Evolutionary conservation across 805 yeast species (phyloP), one percentile per base, ranked within the genome.

Genomic region (Tetrapisispora nanseiensis): DNA sequence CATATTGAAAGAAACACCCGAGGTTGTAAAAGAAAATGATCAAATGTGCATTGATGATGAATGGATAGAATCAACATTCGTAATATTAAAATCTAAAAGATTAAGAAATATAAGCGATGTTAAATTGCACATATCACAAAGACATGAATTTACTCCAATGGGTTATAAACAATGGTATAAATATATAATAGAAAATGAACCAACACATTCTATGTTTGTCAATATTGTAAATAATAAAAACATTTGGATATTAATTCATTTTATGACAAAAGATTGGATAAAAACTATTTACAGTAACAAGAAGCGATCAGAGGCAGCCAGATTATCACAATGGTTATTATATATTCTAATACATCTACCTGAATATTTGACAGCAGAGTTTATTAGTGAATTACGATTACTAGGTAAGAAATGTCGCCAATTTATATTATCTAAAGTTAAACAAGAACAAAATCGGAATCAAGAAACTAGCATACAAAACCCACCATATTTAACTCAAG

Each of bases 91-190:
- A 16, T 29, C 39, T 10, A 40, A 38, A 6, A 43, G 48, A n/a
- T 42, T 54, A 18, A 43, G 42, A 18, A 45, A 42, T n/a, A 22
- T 55, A 11, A 45, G 40, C 2, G 57, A 52, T 31, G 43, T 61
- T 2, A 48, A 47, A 39, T 29, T 23, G 11, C 33, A 42, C 20
- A 45, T 59, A 7, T 48, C 46, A 10, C 35, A 41, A 15, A 40
- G 33, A 19, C 40, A 38, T 15, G 11, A 24, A 7, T 43, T 39
- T 7, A 44, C 41, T 23, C 59, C 60, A 1, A 41, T 30, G 39
- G 59, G 59, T 4, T 55, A 53, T 35, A 55, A 52, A 24, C 52
- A 55, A 32, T 61, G 66, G 65, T 51, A 47, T 41, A 45, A 47
- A 15, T 56, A 50, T 35, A 33, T 59, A 9, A 52, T 49, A 10